A percentile compares a stretch with the other conserved stretches of the same genome.
These are phyloP conservation scores for Bimuria novae-zelandiae DNA, from an alignment of 2,329 filamentous ascomycete genomes.

Conservation along the genomic window DNA sequence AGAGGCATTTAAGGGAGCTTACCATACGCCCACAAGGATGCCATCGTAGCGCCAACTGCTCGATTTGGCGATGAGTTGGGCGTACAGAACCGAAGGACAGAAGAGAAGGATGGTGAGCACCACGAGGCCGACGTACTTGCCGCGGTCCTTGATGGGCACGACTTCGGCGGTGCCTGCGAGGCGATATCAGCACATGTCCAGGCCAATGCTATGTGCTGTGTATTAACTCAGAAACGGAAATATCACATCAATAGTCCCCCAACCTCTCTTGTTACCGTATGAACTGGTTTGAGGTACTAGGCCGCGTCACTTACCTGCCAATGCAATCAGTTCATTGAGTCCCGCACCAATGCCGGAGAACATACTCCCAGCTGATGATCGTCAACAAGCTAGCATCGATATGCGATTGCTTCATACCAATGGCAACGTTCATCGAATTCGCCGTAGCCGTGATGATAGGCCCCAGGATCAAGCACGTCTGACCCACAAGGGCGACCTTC, in stretches of 20 bases:
- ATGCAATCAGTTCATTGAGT: conserved; percentile 69
- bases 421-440: conserved; percentile 36
- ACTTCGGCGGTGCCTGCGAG: conserved; percentile 64
- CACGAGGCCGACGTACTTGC: conserved; percentile 64
- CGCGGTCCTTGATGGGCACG: conserved; percentile 67
- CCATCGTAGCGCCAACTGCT: conserved; percentile 62
- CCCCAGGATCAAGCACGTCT: conserved; percentile 45
- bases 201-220: too few species aligned
- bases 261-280: too few species aligned
- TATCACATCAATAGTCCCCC: too few species aligned
- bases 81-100: conserved; percentile 65
- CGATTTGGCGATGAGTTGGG: conserved; percentile 58
- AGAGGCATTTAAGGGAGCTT: background rate
- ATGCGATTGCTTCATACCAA: conserved; percentile 22
- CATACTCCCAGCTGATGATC: conserved; percentile 37
- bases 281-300: too few species aligned
- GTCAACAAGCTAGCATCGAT: background rate
- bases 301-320: conserved; percentile 56
- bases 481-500: conserved; percentile 38
- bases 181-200: too few species aligned
- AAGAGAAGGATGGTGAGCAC: conserved; percentile 68
- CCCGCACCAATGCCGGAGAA: conserved; percentile 69
- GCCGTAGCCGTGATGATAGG: conserved; percentile 36
- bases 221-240: too few species aligned
- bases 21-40: conserved; percentile 57